Evolutionary conservation across 192 early-diverging fungal genomes (phyloP), one percentile per base, ranked within the genome.

Genomic region (Phlyctochytrium arcticum): DNA sequence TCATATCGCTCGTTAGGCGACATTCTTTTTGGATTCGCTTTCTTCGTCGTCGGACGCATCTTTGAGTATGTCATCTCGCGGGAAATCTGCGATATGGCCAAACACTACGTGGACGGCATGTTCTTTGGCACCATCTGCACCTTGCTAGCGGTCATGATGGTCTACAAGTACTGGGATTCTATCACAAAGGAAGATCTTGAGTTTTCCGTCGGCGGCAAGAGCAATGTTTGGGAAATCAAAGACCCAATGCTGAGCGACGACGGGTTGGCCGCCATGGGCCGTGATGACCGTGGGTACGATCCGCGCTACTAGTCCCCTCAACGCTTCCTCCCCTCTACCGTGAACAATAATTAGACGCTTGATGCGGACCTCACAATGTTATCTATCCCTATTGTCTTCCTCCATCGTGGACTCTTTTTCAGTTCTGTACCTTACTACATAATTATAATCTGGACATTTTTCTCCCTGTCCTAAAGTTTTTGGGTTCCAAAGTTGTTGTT

Each of bases 101-200:
- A 93, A 75, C 96, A 98, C 67, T 98, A 98, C 66, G 81, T 98
- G 30, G 94, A 98, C 72, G 96, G 96, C 37, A 77, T 98, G 78
- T 98, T 98, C 86, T 96, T 97, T 83, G 90, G 90, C 21, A 87
- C 88, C 5, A 93, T 95, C 34, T 88, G 88, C 64, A 92, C 89
- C 12, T 77, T 98, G 42, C 77, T 98, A 59, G 87, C 88, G 36
- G 93, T 98, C 48, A 97, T 98, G 96, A 95, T 98, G 92, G 90
- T 97, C 1, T 98, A 97, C 87, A 98, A 98, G 80, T 98, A 93
- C 81, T 98, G 96, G 96, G 96, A 98, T 72, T 90, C 88, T 30
- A 97, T 98, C 72, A 98, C 96, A 37, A 96, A 97, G 81, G 96
- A 98, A 69, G 96, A 97, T 67, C 81, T 97, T 35, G 96, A 98